Conservation (phyloP, 306 rosid species). For the Medicago ruthenica region DNA sequence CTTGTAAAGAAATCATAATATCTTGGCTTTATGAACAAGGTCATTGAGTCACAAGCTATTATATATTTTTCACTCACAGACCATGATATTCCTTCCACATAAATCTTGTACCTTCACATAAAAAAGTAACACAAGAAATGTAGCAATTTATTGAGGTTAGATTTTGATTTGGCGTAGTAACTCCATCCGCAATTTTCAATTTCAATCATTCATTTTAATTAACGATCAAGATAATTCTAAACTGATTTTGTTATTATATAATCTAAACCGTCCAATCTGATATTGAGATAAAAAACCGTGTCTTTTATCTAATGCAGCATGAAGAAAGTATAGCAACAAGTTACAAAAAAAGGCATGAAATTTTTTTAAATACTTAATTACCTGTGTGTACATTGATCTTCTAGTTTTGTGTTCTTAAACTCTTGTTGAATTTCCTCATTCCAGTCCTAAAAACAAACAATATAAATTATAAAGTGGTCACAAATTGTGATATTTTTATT, state of each 20-base stretch:
- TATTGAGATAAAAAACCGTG: too few relatives aligned
- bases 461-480: background rate
- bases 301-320: too few relatives aligned
- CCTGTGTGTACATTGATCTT: constrained; percentile 60
- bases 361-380: background rate
- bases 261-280: too few relatives aligned
- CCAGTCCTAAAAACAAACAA: constrained; percentile 52
- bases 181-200: background rate
- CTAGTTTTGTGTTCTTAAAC: constrained; percentile 48
- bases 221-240: too few relatives aligned
- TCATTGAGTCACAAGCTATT: constrained; percentile 20
- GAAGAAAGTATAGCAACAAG: background rate
- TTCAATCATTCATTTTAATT: background rate
- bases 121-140: background rate
- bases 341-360: background rate
- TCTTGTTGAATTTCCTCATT: background rate
- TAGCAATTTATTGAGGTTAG: background rate
- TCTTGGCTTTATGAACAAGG: constrained; percentile 3
- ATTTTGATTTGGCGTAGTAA: background rate
- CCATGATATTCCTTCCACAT: constrained; percentile 2
- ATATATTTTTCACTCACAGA: constrained; percentile 14
- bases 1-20: constrained; percentile 8
- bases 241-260: too few relatives aligned
- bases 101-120: constrained; percentile 52
- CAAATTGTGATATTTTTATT: background rate